Evolutionary conservation across 2,329 filamentous ascomycete species (phyloP).

Genomic region (Fusarium graminum): DNA sequence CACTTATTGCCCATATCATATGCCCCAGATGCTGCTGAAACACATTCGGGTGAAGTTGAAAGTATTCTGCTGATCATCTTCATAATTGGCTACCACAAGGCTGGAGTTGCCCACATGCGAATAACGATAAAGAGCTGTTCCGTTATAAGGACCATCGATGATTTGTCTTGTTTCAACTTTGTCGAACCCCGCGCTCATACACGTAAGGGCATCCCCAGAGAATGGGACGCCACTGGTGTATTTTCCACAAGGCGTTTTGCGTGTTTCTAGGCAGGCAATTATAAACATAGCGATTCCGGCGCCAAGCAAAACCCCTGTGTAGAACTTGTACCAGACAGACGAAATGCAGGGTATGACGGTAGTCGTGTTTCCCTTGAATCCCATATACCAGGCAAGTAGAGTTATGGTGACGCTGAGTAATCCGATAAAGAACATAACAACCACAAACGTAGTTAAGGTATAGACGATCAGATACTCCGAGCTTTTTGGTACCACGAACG

Average conservation of each 20-base stretch:
- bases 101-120: conserved; percentile 10
- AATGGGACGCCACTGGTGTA: conserved; percentile 14
- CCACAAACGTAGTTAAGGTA: conserved; percentile 11
- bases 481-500: background rate
- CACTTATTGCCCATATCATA: background rate
- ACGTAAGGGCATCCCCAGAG: conserved; percentile 11
- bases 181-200: background rate
- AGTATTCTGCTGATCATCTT: background rate
- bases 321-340: conserved; percentile 13
- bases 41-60: conserved; percentile 20
- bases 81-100: background rate
- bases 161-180: background rate
- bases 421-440: background rate
- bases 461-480: background rate
- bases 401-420: background rate
- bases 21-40: conserved; percentile 7
- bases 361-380: background rate
- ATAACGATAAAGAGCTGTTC: background rate
- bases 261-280: conserved; percentile 17
- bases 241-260: conserved; percentile 26
- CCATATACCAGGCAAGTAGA: conserved; percentile 2
- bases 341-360: conserved; percentile 22
- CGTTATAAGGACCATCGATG: conserved; percentile 11
- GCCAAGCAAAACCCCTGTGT: background rate
- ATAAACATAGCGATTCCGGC: conserved; percentile 1